phyloP scores from a whole-genome alignment of 2,329 filamentous ascomycete species.

The Tolypocladium ovalisporum region DNA sequence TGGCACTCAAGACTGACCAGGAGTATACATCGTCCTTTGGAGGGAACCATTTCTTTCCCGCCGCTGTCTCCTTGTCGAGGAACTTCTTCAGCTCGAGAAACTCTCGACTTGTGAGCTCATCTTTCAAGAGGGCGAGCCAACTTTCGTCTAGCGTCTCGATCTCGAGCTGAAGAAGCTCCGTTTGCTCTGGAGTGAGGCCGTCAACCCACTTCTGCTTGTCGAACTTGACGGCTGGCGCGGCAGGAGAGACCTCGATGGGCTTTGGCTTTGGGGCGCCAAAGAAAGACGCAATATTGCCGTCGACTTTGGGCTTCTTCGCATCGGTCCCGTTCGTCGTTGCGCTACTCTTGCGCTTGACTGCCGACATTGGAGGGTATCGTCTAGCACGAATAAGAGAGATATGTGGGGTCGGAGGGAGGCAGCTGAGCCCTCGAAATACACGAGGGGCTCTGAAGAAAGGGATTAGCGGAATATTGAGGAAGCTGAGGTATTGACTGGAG shows the following conservation, averaged over 20 bases:
- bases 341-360: conserved; percentile 56
- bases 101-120: conserved; percentile 66
- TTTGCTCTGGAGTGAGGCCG: conserved; percentile 70
- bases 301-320: conserved; percentile 60
- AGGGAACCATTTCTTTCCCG: conserved; percentile 73
- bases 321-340: conserved; percentile 33
- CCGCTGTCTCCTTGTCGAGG: conserved; percentile 63
- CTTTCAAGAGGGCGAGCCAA: conserved; percentile 83
- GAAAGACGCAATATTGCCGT: conserved; percentile 80
- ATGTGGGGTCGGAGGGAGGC: conserved; percentile 6
- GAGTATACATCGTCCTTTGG: conserved; percentile 85
- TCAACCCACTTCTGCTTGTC: conserved; percentile 87
- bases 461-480: conserved; percentile 9
- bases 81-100: conserved; percentile 87
- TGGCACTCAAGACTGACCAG: conserved; percentile 51
- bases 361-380: conserved; percentile 31
- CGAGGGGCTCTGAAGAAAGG: conserved; percentile 5
- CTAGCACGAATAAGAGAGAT: background rate
- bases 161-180: conserved; percentile 71
- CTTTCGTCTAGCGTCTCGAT: conserved; percentile 86
- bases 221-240: conserved; percentile 45
- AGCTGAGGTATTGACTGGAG: background rate
- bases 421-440: background rate
- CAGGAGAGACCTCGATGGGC: conserved; percentile 19
- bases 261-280: conserved; percentile 58